These are phyloP conservation scores for Zasmidium cellare DNA, from an alignment of 2,329 filamentous ascomycete species.

Conservation along the genomic window DNA sequence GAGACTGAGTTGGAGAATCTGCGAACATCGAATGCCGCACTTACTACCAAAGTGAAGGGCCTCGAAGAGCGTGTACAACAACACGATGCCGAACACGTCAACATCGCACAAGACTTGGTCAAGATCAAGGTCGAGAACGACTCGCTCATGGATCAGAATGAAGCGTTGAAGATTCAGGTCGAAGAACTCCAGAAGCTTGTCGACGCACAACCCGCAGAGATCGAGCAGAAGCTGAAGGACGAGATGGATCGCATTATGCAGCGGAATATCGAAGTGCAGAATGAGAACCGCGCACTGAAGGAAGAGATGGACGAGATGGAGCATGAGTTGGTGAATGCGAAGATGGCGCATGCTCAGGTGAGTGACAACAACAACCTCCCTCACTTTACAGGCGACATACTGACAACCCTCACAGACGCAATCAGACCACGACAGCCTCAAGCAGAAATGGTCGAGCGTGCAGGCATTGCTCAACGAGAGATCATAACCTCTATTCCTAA, in stretches of 20 bases:
- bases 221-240: conserved; percentile 72
- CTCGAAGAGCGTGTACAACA: conserved; percentile 87
- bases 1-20: conserved; percentile 79
- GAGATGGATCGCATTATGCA: conserved; percentile 93
- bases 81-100: conserved; percentile 86
- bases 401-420: conserved; percentile 42
- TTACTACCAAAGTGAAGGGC: conserved; percentile 75
- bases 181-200: conserved; percentile 82
- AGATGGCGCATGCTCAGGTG: conserved; percentile 95
- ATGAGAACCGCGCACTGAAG: conserved; percentile 84
- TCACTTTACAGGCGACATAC: background rate
- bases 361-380: conserved; percentile 44
- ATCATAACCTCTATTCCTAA: background rate
- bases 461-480: conserved; percentile 43
- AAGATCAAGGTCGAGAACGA: conserved; percentile 92
- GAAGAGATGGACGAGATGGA: conserved; percentile 91
- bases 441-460: conserved; percentile 51
- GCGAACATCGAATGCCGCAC: conserved; percentile 63
- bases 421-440: conserved; percentile 49
- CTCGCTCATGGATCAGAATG: conserved; percentile 83
- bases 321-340: conserved; percentile 85
- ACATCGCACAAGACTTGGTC: conserved; percentile 86
- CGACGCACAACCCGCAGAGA: conserved; percentile 83
- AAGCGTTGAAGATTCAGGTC: conserved; percentile 81
- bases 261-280: conserved; percentile 88